Evolutionary conservation across 2,329 filamentous ascomycete species (phyloP).

Genomic region (Fusarium odoratissimum): DNA sequence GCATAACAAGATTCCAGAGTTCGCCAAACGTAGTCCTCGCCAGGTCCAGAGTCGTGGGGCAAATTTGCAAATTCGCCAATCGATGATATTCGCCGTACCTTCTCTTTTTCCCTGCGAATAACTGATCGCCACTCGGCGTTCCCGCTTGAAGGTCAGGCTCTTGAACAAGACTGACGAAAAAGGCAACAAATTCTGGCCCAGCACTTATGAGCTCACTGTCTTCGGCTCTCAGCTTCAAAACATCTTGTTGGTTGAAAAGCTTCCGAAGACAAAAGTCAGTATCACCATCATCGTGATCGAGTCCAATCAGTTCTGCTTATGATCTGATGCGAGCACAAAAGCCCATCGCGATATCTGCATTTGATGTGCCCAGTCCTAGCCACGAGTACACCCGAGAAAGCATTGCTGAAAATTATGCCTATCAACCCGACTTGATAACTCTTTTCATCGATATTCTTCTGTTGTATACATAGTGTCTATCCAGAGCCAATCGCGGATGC

Average conservation of each 20-base stretch:
- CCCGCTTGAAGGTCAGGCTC: neutral
- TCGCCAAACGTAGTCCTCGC: constrained; percentile 13
- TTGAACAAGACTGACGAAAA: neutral
- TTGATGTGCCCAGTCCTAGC: neutral
- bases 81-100: neutral
- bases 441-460: neutral
- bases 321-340: neutral
- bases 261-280: too few species aligned
- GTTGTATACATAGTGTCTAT: constrained; percentile 2
- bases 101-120: neutral
- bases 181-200: neutral
- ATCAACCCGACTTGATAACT: neutral
- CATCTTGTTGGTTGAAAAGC: too few species aligned
- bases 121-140: fast-evolving
- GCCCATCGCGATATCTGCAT: neutral
- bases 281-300: too few species aligned
- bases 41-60: neutral
- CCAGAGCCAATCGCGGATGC: neutral
- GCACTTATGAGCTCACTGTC: too few species aligned
- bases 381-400: neutral
- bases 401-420: neutral
- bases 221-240: too few species aligned
- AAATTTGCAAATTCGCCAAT: neutral
- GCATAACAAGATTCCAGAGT: neutral
- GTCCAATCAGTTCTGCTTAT: neutral